These are phyloP conservation scores for Calocera cornea DNA, from an alignment of 768 basidiomycete species.

Conservation along the genomic window DNA sequence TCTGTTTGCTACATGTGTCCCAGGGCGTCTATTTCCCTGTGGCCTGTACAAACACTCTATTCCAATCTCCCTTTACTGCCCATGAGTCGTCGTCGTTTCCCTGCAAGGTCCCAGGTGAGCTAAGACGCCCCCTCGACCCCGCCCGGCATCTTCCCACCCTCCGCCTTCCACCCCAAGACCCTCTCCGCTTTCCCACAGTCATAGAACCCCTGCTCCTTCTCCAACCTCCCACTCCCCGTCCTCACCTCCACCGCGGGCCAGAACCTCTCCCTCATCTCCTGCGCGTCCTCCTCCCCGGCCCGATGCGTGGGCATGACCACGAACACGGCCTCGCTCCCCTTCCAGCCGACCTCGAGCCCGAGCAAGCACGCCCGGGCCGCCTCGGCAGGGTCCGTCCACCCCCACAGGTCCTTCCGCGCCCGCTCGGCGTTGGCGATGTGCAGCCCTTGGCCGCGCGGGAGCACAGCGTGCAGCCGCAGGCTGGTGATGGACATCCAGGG, in stretches of 20 bases:
- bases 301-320: slow-evolving; percentile 7
- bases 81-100: too few relatives aligned
- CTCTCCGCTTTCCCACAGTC: slow-evolving; percentile 11
- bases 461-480: slow-evolving; percentile 11
- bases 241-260: slow-evolving; percentile 10
- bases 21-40: too few relatives aligned
- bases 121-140: too few relatives aligned
- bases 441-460: background rate
- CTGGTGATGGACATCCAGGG: slow-evolving; percentile 11
- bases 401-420: slow-evolving; percentile 12
- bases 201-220: slow-evolving; percentile 9
- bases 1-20: too few relatives aligned
- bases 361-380: slow-evolving; percentile 11
- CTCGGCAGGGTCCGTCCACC: slow-evolving; percentile 1
- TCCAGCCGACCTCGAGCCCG: slow-evolving; percentile 12
- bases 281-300: background rate
- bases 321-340: slow-evolving; percentile 12
- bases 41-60: too few relatives aligned
- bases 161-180: slow-evolving; percentile 13
- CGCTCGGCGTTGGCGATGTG: background rate
- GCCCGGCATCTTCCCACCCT: background rate
- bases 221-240: slow-evolving; percentile 1
- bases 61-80: too few relatives aligned
- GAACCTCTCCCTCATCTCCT: slow-evolving; percentile 9
- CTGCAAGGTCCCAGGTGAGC: too few relatives aligned